Evolutionary conservation across 257 asterid species (phyloP).

Genomic region (Scutellaria galericulata): DNA sequence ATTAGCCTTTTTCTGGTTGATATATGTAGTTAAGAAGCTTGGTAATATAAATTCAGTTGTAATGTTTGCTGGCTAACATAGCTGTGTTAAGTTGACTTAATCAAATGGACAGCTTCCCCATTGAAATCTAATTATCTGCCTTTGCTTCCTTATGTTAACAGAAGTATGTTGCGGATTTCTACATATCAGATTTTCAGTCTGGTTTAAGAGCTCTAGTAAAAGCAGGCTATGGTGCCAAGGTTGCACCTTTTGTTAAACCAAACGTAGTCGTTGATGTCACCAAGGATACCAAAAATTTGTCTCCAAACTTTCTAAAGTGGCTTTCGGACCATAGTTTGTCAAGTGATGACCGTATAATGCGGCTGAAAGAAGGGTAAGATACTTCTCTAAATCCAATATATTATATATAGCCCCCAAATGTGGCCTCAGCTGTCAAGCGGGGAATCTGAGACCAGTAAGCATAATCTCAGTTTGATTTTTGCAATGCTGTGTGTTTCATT

Average conservation of each 20-base stretch:
- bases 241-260: conserved; percentile 72
- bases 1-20: conserved; percentile 1
- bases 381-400: neutral
- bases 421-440: neutral
- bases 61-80: no score
- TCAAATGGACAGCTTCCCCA: conserved; percentile 16
- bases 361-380: conserved; percentile 81
- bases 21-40: neutral
- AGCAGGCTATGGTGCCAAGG: conserved; percentile 85
- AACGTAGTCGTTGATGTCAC: conserved; percentile 65
- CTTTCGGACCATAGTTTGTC: conserved; percentile 75
- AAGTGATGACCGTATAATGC: conserved; percentile 61
- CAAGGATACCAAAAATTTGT: conserved; percentile 47
- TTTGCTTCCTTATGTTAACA: conserved; percentile 42
- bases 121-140: conserved; percentile 6
- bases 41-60: neutral
- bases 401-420: no score
- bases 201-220: conserved; percentile 88
- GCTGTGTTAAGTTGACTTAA: no score
- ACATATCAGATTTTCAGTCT: conserved; percentile 83
- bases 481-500: neutral
- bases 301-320: conserved; percentile 70
- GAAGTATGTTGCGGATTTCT: conserved; percentile 76
- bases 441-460: neutral
- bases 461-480: neutral